Evolutionary conservation across 1,284 basidiomycete genomes (phyloP).

Genomic region (Microbotryum violaceum): DNA sequence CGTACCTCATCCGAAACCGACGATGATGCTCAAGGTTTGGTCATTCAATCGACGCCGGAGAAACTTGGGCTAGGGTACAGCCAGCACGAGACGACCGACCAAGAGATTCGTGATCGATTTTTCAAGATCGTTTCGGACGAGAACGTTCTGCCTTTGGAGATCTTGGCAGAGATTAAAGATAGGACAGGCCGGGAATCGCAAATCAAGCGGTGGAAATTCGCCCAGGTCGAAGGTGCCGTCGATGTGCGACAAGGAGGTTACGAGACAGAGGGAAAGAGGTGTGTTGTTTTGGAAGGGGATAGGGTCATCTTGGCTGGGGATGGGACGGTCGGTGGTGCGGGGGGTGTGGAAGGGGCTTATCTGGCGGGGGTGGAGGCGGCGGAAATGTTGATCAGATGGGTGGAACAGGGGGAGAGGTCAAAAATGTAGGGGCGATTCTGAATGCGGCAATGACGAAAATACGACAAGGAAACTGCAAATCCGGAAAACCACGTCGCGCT

Average conservation of each 20-base stretch:
- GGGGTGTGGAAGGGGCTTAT: not conserved
- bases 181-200: not conserved
- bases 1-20: not conserved
- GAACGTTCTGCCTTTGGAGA: not conserved
- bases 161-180: not conserved
- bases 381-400: not conserved
- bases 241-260: not conserved
- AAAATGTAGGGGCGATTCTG: not conserved
- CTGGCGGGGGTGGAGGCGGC: not conserved
- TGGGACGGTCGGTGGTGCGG: conserved; percentile 1
- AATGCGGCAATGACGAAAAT: no score
- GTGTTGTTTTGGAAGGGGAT: not conserved
- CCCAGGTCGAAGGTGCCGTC: not conserved
- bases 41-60: conserved; percentile 2
- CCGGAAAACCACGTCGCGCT: no score
- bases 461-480: no score
- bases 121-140: not conserved
- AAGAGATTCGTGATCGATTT: not conserved
- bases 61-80: not conserved
- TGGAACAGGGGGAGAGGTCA: conserved; percentile 1
- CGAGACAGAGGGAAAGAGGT: not conserved
- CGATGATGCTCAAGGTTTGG: not conserved
- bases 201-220: conserved; percentile 6
- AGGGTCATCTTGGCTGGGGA: conserved; percentile 2
- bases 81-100: not conserved